phyloP scores from a whole-genome alignment of 2,329 filamentous ascomycete species.

The Mycosphaerella sp. region DNA sequence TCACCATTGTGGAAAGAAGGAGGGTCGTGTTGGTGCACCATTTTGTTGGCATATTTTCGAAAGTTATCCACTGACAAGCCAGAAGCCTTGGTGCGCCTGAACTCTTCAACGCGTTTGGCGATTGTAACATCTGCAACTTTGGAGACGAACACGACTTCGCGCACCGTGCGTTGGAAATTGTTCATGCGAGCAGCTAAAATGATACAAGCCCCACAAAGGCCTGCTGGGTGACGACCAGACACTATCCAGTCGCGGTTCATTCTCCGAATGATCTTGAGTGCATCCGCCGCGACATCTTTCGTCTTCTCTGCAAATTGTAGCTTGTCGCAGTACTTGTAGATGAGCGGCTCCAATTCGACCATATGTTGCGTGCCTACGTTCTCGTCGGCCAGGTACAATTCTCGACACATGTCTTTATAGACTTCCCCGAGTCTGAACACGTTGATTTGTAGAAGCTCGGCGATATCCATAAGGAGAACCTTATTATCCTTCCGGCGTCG shows the following conservation, averaged over 20 bases:
- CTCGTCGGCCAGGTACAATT: slow-evolving; percentile 51
- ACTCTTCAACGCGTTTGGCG: slow-evolving; percentile 84
- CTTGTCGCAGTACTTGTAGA: slow-evolving; percentile 82
- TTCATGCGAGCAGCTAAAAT: slow-evolving; percentile 96
- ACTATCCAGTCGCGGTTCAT: slow-evolving; percentile 99
- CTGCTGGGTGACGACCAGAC: slow-evolving; percentile 84
- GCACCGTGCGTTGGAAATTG: slow-evolving; percentile 87
- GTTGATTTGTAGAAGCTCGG: slow-evolving; percentile 76
- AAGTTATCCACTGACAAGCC: slow-evolving; percentile 84
- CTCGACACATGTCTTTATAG: slow-evolving; percentile 74
- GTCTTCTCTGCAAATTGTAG: slow-evolving; percentile 83
- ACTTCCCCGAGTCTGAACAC: slow-evolving; percentile 87
- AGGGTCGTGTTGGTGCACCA: slow-evolving; percentile 72
- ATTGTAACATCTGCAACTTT: slow-evolving; percentile 94
- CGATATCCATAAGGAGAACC: slow-evolving; percentile 91
- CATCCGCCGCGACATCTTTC: slow-evolving; percentile 79
- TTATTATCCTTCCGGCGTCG: slow-evolving; percentile 71
- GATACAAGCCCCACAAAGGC: slow-evolving; percentile 87
- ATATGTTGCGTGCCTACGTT: slow-evolving; percentile 51
- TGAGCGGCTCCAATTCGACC: slow-evolving; percentile 75
- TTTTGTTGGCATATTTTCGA: slow-evolving; percentile 56
- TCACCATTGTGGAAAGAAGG: slow-evolving; percentile 70
- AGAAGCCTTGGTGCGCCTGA: slow-evolving; percentile 78
- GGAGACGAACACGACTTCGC: slow-evolving; percentile 96
- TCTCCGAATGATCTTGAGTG: slow-evolving; percentile 76